phyloP scores from a whole-genome alignment of 177 flowering plant genomes.

The Vitis hybrid region DNA sequence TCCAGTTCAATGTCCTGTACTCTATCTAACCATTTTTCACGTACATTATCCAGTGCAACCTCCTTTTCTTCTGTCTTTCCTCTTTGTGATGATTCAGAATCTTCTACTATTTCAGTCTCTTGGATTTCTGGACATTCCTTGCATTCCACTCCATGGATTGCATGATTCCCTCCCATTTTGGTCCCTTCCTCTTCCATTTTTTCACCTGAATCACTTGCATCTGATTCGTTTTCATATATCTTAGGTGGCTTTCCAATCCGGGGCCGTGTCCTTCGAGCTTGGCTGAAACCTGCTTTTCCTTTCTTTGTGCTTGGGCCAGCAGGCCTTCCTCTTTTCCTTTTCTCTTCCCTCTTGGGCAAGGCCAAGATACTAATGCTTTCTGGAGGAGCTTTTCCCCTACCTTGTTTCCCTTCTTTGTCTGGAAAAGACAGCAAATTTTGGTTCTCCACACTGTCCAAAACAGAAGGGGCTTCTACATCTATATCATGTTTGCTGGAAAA shows the following conservation, averaged over 20 bases:
- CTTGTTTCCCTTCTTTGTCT: conserved; percentile 19
- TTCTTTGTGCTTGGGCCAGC: conserved; percentile 20
- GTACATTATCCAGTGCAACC: conserved; percentile 10
- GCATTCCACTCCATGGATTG: neutral
- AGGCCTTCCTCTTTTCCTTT: conserved; percentile 54
- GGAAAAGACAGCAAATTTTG: conserved; percentile 16
- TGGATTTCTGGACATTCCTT: conserved; percentile 10
- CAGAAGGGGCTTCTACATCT: conserved; percentile 11
- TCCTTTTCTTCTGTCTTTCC: conserved; percentile 11
- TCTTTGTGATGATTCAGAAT: conserved; percentile 17
- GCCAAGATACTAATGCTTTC: conserved; percentile 14
- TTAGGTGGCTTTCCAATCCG: conserved; percentile 26
- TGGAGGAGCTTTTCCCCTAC: conserved; percentile 14
- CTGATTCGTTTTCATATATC: conserved; percentile 17
- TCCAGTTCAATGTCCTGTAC: conserved; percentile 12
- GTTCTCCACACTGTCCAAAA: conserved; percentile 13
- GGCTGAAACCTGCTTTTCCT: conserved; percentile 20
- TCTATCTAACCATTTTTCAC: conserved; percentile 5
- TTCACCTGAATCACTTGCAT: conserved; percentile 17
- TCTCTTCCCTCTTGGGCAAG: conserved; percentile 19
- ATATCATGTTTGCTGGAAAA: conserved; percentile 12
- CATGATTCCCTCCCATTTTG: conserved; percentile 10
- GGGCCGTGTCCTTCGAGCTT: conserved; percentile 33
- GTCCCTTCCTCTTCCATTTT: conserved; percentile 11
- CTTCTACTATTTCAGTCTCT: conserved; percentile 13